These are phyloP conservation scores for Withania somnifera DNA, from an alignment of 305 asterid genomes.

Conservation along the genomic window DNA sequence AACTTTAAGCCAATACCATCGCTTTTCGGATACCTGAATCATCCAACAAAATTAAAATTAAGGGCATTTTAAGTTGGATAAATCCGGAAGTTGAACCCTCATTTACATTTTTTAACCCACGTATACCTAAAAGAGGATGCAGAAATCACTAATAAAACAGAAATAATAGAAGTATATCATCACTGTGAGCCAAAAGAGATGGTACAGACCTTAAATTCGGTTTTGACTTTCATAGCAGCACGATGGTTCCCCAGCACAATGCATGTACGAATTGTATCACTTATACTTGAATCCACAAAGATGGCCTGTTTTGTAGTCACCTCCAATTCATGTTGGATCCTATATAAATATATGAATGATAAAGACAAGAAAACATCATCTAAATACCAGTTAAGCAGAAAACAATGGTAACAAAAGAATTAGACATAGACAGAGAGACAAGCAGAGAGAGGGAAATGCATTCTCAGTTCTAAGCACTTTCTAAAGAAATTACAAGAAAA, in stretches of 20 bases:
- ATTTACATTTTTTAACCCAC: background rate
- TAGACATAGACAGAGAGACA: background rate
- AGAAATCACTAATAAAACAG: background rate
- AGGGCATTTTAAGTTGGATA: background rate
- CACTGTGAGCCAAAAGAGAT: background rate
- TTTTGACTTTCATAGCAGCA: conserved; percentile 72
- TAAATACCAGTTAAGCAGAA: background rate
- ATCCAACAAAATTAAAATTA: conserved; percentile 1
- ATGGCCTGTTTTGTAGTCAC: conserved; percentile 81
- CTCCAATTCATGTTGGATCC: conserved; percentile 85
- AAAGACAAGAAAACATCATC: background rate
- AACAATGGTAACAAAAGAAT: background rate
- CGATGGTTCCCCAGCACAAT: conserved; percentile 85
- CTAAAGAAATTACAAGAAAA: background rate
- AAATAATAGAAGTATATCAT: conserved; percentile 4
- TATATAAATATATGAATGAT: conserved; percentile 12
- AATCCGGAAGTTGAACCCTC: background rate
- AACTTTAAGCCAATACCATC: conserved; percentile 97
- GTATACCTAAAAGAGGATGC: background rate
- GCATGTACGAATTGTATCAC: conserved; percentile 94
- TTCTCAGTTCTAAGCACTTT: background rate
- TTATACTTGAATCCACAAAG: conserved; percentile 89
- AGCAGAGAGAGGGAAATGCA: background rate
- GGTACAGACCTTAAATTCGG: conserved; percentile 68
- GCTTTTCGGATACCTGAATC: conserved; percentile 84